Percentiles rank a stretch among this genome's conserved stretches.
Conservation (phyloP, 352 stramenopile genomes). For the Globisporangium cylindrosporum region DNA sequence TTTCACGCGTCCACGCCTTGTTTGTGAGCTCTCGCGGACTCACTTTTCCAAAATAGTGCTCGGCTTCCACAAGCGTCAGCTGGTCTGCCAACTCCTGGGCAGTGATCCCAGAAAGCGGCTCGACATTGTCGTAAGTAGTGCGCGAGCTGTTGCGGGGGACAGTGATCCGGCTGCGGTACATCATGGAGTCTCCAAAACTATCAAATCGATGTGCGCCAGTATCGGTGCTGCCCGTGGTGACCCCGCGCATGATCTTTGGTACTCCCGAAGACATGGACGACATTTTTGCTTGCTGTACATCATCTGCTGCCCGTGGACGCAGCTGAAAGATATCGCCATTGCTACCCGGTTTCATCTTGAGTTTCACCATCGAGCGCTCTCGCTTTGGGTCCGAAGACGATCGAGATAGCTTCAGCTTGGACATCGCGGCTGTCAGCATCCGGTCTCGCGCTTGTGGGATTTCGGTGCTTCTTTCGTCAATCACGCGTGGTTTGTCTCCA, state of each 20-base stretch:
- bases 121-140: constrained; percentile 77
- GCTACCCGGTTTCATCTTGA: constrained; percentile 49
- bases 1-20: constrained; percentile 83
- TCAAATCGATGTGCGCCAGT: constrained; percentile 26
- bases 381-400: constrained; percentile 77
- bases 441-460: constrained; percentile 11
- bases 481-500: constrained; percentile 16
- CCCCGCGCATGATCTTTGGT: constrained; percentile 60
- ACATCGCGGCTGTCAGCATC: constrained; percentile 49
- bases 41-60: constrained; percentile 71
- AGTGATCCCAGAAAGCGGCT: constrained; percentile 57
- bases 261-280: constrained; percentile 23
- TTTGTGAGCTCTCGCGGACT: constrained; percentile 79
- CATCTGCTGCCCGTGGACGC: constrained; percentile 24
- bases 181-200: constrained; percentile 63
- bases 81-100: constrained; percentile 78
- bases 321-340: constrained; percentile 57
- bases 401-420: constrained; percentile 64
- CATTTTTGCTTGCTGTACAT: constrained; percentile 8
- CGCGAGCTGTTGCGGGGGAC: constrained; percentile 56
- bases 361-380: constrained; percentile 59
- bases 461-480: constrained; percentile 24
- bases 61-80: constrained; percentile 76
- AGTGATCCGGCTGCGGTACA: constrained; percentile 55
- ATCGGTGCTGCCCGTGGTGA: constrained; percentile 57